Base-by-base conservation (phyloP, 805 yeast genomes). In the Lachancea nothofagi region DNA sequence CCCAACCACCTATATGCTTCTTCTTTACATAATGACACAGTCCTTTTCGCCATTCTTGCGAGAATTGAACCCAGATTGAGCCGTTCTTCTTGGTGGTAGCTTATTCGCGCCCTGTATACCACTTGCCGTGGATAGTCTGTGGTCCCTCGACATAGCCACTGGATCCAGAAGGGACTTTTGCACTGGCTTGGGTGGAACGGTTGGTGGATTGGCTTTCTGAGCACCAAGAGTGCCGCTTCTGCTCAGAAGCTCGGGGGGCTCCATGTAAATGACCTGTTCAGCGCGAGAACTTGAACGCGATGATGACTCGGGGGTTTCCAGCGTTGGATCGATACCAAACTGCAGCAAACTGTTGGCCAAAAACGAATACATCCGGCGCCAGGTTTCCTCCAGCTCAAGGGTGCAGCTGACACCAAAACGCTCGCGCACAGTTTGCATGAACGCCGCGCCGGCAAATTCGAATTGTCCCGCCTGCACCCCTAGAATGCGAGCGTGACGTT, bases 401-500 rank as follows among this genome's bases (percentile, higher is more conserved):
- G 78, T 71, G 56, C 80, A 80, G n/a, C 64, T 57, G 1, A 50
- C 35, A 6, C 67, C 67, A 31, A 80, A 80, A 48, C 88, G 60
- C 55, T 80, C 86, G 49, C 73, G 73, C 47, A 82, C 77, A 0
- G 90, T 81, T 50, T 72, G 74, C 41, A 82, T 66, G 31, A 83
- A 65, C 0, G 87, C 87, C 38, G 73, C 74, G 2, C 90, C 90
- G 86, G 83, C 78, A 25, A 78, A 57, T 55, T 80, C 80, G 48
- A 78, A 83, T 54, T 77, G 78, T 2, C 71, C 69, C 0, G 83
- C 72, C 42, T 80, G 87, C 26, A 83, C 80, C 12, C 85, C 86
- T 45, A 85, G 63, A 36, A 85, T 78, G 47, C 95, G 65, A 2
- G 86, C 67, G 59, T 85, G 95, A 37, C 85, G 66, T 54, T 82